These are phyloP conservation scores for Heterobasidion irregulare DNA, from an alignment of 1,284 basidiomycete genomes.

Conservation along the genomic window DNA sequence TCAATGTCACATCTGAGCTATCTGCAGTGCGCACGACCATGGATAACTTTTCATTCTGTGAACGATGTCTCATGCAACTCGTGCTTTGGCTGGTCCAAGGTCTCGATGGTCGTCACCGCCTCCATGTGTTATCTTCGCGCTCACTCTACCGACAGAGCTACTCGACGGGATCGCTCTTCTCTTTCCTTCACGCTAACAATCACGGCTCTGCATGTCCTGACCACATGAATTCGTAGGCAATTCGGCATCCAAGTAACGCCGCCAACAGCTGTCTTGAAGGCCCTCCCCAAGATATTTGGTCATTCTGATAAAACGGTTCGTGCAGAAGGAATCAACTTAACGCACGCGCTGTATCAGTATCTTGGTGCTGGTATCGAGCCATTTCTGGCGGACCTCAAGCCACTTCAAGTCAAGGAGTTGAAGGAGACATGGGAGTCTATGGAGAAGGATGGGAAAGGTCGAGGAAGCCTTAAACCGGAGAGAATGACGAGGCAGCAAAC, in stretches of 20 bases:
- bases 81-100: no score
- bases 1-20: no score
- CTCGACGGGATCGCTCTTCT: not conserved
- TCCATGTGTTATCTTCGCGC: no score
- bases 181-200: not conserved
- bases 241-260: slow-evolving; percentile 81
- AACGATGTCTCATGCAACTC: no score
- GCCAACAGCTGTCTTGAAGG: slow-evolving; percentile 76
- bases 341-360: slow-evolving; percentile 78
- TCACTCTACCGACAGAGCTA: no score
- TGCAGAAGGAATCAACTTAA: slow-evolving; percentile 80
- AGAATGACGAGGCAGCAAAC: slow-evolving; percentile 76
- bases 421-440: slow-evolving; percentile 84
- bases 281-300: slow-evolving; percentile 87
- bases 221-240: slow-evolving; percentile 32
- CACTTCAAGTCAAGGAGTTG: slow-evolving; percentile 96
- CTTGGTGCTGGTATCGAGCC: slow-evolving; percentile 86
- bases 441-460: slow-evolving; percentile 79
- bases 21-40: no score
- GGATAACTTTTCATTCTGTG: no score
- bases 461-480: slow-evolving; percentile 73
- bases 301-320: slow-evolving; percentile 97
- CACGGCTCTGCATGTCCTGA: no score
- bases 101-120: no score
- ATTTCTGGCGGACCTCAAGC: slow-evolving; percentile 89